These are phyloP conservation scores for Lathyrus aphaca DNA, from an alignment of 306 rosid species.

Conservation along the genomic window DNA sequence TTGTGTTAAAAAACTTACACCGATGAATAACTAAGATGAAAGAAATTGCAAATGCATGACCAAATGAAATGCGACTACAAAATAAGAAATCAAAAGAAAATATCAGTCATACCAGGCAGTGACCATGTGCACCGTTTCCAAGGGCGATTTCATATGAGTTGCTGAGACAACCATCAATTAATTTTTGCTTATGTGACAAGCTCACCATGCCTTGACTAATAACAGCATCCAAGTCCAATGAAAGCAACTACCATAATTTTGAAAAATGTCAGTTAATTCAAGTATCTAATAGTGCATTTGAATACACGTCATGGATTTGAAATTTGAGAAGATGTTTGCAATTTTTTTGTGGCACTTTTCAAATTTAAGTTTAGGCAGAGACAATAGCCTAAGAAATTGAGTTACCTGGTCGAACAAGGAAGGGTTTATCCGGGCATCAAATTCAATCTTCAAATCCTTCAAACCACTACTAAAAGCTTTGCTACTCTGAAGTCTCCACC, in stretches of 20 bases:
- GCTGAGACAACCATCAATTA: constrained; percentile 62
- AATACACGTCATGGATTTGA: neutral
- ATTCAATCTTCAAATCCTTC: constrained; percentile 68
- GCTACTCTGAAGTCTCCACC: constrained; percentile 77
- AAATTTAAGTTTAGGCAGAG: neutral
- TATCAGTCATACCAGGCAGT: constrained; percentile 65
- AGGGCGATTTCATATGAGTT: constrained; percentile 67
- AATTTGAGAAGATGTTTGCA: neutral
- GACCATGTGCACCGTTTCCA: constrained; percentile 68
- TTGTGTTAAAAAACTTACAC: too few species aligned
- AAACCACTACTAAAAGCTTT: constrained; percentile 84
- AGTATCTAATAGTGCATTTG: neutral
- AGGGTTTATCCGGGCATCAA: constrained; percentile 57
- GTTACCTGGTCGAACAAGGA: constrained; percentile 69
- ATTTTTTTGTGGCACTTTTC: neutral
- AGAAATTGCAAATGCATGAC: neutral
- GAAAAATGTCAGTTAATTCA: constrained; percentile 16
- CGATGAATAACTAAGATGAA: neutral
- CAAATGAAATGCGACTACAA: neutral
- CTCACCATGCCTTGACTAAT: constrained; percentile 66
- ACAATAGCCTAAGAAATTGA: constrained; percentile 4
- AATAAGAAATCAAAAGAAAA: constrained; percentile 9
- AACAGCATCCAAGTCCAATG: constrained; percentile 63
- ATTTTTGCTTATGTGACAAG: constrained; percentile 64
- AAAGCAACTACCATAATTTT: constrained; percentile 62